Evolutionary conservation across 1,284 basidiomycete species (phyloP).

Genomic region (Rhodotorula glutinis): DNA sequence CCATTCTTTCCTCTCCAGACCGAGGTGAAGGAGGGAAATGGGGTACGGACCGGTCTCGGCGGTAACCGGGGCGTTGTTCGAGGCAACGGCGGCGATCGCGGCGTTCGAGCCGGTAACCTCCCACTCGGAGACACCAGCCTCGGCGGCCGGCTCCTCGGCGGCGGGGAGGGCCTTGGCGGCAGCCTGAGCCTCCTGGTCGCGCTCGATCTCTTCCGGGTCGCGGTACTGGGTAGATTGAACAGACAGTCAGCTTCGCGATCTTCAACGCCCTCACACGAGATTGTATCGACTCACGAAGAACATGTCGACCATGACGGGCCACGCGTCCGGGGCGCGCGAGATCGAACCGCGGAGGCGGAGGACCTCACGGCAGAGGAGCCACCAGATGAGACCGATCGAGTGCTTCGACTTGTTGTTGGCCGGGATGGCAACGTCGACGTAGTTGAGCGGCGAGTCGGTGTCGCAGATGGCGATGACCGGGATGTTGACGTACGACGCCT

Average conservation of each 20-base stretch:
- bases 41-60: conserved; percentile 40
- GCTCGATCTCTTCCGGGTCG: conserved; percentile 98
- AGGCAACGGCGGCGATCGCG: conserved; percentile 48
- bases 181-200: conserved; percentile 85
- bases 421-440: conserved; percentile 97
- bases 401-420: conserved; percentile 99
- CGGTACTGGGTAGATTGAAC: conserved; percentile 69
- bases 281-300: conserved; percentile 62
- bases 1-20: background rate
- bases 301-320: conserved; percentile 99
- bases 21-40: conserved; percentile 6
- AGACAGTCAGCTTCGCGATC: background rate
- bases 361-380: conserved; percentile 96
- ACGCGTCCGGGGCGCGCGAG: conserved; percentile 82
- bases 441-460: conserved; percentile 94
- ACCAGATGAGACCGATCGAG: conserved; percentile 97
- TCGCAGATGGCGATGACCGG: conserved; percentile 98
- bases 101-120: conserved; percentile 44
- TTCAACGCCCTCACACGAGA: background rate
- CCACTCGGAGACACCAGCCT: conserved; percentile 53
- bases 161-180: conserved; percentile 54
- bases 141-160: conserved; percentile 49
- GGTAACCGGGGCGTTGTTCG: conserved; percentile 38
- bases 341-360: conserved; percentile 91
- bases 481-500: conserved; percentile 99